Evolutionary conservation across 1,139 yeast species (phyloP).

Genomic region (Blastobotrys indianensis): DNA sequence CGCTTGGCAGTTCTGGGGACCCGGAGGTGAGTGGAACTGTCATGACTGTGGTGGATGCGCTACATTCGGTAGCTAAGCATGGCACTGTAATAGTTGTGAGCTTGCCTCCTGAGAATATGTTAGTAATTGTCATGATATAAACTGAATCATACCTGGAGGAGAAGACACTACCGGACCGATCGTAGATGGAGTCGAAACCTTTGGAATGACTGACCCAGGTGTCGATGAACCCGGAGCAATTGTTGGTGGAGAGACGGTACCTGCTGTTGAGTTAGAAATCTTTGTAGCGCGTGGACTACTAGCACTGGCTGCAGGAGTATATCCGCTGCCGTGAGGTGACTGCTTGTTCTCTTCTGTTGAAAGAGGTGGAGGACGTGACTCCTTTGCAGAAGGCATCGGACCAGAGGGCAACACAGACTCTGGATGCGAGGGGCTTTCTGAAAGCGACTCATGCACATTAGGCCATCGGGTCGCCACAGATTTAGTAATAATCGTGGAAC

Average conservation of each 20-base stretch:
- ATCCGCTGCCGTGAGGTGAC: neutral
- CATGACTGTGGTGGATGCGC: conserved; percentile 14
- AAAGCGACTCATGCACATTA: neutral
- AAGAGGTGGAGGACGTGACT: conserved; percentile 7
- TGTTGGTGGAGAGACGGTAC: too few species aligned
- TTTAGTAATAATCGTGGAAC: neutral
- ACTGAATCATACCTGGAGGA: too few species aligned
- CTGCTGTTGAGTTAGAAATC: neutral
- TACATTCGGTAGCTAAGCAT: conserved; percentile 16
- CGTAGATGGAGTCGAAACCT: too few species aligned
- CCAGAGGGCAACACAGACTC: neutral
- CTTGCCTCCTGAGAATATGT: too few species aligned
- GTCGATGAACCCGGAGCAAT: too few species aligned
- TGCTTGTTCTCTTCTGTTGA: conserved; percentile 7
- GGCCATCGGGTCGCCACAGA: too few species aligned
- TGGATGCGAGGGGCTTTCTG: neutral
- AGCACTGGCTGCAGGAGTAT: neutral
- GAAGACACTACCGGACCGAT: too few species aligned
- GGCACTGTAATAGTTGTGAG: conserved; percentile 18
- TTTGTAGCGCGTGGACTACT: neutral
- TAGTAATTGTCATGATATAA: too few species aligned
- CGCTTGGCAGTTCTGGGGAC: neutral
- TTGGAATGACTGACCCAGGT: too few species aligned
- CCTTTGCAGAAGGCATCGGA: conserved; percentile 12
- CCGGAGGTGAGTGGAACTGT: conserved; percentile 7